These are phyloP conservation scores for Phytopythium cucurbitacearum DNA, from an alignment of 352 stramenopile species.

Conservation along the genomic window DNA sequence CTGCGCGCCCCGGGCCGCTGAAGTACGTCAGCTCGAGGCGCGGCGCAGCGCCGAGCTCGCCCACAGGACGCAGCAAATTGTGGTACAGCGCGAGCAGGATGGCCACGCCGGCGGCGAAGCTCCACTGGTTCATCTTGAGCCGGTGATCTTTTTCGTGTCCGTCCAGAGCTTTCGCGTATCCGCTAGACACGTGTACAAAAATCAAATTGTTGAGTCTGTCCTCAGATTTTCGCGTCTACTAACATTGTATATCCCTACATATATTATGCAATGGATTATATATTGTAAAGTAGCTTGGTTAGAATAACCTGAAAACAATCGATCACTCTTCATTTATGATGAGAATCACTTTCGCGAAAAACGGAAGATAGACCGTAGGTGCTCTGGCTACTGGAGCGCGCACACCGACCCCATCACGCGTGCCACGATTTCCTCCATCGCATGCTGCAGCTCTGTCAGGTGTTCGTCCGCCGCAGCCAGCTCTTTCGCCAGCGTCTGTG, in stretches of 20 bases:
- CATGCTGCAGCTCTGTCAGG: slow-evolving; percentile 26
- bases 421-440: slow-evolving; percentile 39
- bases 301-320: slow-evolving; percentile 2
- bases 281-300: no score
- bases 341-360: background rate
- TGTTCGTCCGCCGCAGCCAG: slow-evolving; percentile 7
- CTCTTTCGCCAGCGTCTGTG: background rate
- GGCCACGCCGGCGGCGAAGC: slow-evolving; percentile 15
- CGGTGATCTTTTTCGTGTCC: background rate
- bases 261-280: no score
- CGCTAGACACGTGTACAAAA: background rate
- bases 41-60: background rate
- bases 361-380: background rate
- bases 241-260: no score
- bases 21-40: slow-evolving; percentile 78
- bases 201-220: background rate
- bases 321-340: background rate
- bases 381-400: slow-evolving; percentile 26
- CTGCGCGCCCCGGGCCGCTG: slow-evolving; percentile 32
- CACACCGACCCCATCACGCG: slow-evolving; percentile 32
- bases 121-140: slow-evolving; percentile 19
- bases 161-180: no score
- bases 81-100: slow-evolving; percentile 27
- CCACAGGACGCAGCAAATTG: slow-evolving; percentile 13
- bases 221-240: no score